Base-by-base conservation (phyloP, 345 rosid genomes). In the Kernera saxatilis region DNA sequence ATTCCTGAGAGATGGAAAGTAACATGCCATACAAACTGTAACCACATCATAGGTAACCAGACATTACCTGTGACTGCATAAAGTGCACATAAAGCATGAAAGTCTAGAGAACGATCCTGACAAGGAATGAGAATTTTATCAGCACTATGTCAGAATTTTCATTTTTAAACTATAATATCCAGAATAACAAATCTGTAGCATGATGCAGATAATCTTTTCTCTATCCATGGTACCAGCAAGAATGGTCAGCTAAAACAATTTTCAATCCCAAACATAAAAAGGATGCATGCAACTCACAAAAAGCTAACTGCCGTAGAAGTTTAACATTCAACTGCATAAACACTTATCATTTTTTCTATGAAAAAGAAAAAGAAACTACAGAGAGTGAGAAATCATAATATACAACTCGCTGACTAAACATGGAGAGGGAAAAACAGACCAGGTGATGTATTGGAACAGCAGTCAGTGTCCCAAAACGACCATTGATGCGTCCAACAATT, bases 21-120 rank as follows among this genome's bases (percentile, higher is more conserved):
- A 35, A 70, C 59, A 58, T 22, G 46, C n/a, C 53, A 67, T 35
- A 43, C 33, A 27, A 67, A 67, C 18, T 66, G 63, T 45, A 72
- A 74, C 69, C 17, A 12, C 5, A 44, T 19, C 21, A 25, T 14
- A 17, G 22, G 48, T 48, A 22, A 30, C 33, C 57, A 64, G 40
- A 63, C 37, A 69, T 64, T 91, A 95, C 99, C 99, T 18, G 99
- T 95, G 77, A 95, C 97, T 43, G 98, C 98, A 69, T 95, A 95
- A 43, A 92, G 70, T 36, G 99, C 99, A 76, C 98, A 95, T 44
- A 95, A 77, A 37, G 82, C 88, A 8, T 58, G 70, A 50, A 95
- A 95, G 79, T 95, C 99, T 40, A 92, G 91, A 67, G 99, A 95
- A 3, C 97, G 99, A 78, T 95, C 99, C 99, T 95, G 96, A 18